A percentile compares a stretch with the other conserved stretches of the same genome.
phyloP scores from a whole-genome alignment of 1,284 basidiomycete genomes.

The Omphalotus olearius region DNA sequence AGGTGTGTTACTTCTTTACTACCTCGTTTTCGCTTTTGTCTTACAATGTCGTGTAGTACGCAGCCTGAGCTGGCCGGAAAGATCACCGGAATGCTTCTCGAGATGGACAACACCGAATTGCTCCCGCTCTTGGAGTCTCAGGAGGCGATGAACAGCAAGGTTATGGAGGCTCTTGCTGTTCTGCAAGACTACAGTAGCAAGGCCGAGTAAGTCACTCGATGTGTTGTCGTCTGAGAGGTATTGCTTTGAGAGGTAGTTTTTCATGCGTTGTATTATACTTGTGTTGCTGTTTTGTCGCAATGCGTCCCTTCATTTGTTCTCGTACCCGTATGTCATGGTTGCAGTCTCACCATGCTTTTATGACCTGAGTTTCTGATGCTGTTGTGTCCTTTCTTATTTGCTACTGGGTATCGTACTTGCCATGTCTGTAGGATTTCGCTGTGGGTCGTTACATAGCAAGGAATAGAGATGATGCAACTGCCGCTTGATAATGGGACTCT shows the following conservation, averaged over 20 bases:
- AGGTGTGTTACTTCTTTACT: conserved; percentile 45
- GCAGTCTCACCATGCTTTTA: conserved; percentile 17
- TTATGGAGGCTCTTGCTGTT: conserved; percentile 82
- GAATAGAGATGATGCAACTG: conserved; percentile 53
- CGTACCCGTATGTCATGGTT: conserved; percentile 25
- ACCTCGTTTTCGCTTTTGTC: conserved; percentile 3
- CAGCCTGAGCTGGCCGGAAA: conserved; percentile 92
- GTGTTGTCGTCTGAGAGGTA: conserved; percentile 19
- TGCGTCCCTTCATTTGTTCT: conserved; percentile 25
- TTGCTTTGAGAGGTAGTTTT: neutral
- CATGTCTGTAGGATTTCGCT: conserved; percentile 40
- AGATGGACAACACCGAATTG: conserved; percentile 95
- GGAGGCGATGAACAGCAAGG: conserved; percentile 83
- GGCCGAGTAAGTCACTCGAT: conserved; percentile 35
- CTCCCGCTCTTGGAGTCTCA: conserved; percentile 79
- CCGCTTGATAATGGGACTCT: conserved; percentile 20
- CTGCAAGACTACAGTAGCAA: conserved; percentile 69
- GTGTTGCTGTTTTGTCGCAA: conserved; percentile 11
- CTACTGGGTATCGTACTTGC: conserved; percentile 18
- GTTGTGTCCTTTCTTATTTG: conserved; percentile 21
- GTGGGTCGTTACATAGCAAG: conserved; percentile 53
- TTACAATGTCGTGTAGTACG: conserved; percentile 33
- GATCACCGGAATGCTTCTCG: conserved; percentile 96
- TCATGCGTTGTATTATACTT: conserved; percentile 11
- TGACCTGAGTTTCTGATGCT: conserved; percentile 30